A percentile compares a stretch with the other conserved stretches of the same genome.
phyloP scores from a whole-genome alignment of 2,329 filamentous ascomycete genomes.

The Fusarium liriodendri region DNA sequence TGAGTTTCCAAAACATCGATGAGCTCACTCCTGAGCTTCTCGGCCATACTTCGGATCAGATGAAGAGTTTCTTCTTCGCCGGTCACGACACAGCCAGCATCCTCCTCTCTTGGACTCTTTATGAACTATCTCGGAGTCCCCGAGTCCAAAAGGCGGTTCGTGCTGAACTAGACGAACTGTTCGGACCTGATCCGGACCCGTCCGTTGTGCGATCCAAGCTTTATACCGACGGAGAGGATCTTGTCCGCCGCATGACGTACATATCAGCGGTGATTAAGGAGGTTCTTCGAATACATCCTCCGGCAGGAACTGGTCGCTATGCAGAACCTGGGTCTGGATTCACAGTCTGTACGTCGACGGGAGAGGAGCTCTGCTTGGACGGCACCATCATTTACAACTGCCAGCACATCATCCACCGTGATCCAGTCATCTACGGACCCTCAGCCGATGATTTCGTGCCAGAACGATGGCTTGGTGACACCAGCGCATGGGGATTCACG shows the following conservation, averaged over 20 bases:
- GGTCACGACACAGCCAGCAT: slow-evolving; percentile 56
- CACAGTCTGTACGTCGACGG: neutral
- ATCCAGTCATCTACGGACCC: slow-evolving; percentile 21
- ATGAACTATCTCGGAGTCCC: slow-evolving; percentile 50
- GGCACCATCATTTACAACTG: slow-evolving; percentile 51
- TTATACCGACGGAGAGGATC: neutral
- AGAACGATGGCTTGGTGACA: neutral
- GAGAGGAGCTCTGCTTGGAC: slow-evolving; percentile 44
- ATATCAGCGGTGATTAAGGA: slow-evolving; percentile 54
- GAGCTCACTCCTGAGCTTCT: slow-evolving; percentile 44
- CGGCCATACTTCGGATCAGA: slow-evolving; percentile 48
- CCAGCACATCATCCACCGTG: slow-evolving; percentile 49
- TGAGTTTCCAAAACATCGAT: slow-evolving; percentile 47
- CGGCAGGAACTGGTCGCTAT: slow-evolving; percentile 47
- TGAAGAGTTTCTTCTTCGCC: slow-evolving; percentile 55
- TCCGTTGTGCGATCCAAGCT: neutral
- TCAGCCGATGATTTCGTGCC: neutral
- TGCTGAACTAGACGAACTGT: slow-evolving; percentile 48
- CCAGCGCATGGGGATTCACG: neutral
- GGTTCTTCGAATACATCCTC: slow-evolving; percentile 49
- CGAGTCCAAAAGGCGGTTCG: slow-evolving; percentile 43
- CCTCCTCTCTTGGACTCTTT: slow-evolving; percentile 51
- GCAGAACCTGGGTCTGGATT: slow-evolving; percentile 38
- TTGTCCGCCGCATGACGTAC: slow-evolving; percentile 50
- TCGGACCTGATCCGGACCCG: neutral